These are phyloP conservation scores for Wickerhamomyces chaumierensis DNA, from an alignment of 805 yeast species.

Conservation along the genomic window DNA sequence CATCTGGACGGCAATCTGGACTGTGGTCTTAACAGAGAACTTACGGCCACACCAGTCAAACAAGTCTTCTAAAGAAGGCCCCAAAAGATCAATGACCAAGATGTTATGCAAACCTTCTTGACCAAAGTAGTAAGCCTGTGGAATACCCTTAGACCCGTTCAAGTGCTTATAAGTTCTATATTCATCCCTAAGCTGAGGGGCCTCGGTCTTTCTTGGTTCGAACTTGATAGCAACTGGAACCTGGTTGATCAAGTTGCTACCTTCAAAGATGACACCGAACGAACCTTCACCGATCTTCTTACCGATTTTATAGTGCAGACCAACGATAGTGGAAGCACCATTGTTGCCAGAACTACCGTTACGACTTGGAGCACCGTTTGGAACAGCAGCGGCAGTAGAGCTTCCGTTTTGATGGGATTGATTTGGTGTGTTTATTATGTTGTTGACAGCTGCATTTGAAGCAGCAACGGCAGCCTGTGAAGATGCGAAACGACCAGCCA, in stretches of 20 bases:
- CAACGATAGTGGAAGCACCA: conserved; percentile 39
- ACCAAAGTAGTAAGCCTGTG: conserved; percentile 95
- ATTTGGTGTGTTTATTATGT: conserved; percentile 13
- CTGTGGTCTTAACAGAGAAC: conserved; percentile 80
- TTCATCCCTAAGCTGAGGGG: conserved; percentile 95
- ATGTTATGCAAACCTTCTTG: conserved; percentile 97
- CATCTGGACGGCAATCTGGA: conserved; percentile 93
- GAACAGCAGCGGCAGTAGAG: conserved; percentile 4
- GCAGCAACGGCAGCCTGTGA: conserved; percentile 20
- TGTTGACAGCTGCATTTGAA: conserved; percentile 18
- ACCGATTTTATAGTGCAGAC: conserved; percentile 93
- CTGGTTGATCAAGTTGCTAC: conserved; percentile 82
- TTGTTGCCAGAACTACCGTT: conserved; percentile 2
- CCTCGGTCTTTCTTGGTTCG: conserved; percentile 93
- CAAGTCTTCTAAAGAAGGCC: conserved; percentile 91
- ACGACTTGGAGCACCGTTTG: conserved; percentile 2
- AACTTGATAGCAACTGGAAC: conserved; percentile 94
- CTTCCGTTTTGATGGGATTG: conserved; percentile 3
- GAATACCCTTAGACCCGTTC: conserved; percentile 76
- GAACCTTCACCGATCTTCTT: conserved; percentile 98
- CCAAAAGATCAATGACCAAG: conserved; percentile 84
- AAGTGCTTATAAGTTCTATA: conserved; percentile 88
- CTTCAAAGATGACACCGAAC: conserved; percentile 95
- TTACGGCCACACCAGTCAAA: conserved; percentile 98
- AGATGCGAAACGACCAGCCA: conserved; percentile 11